Percentiles rank a stretch among this genome's conserved stretches.
These are phyloP conservation scores for Ceratobasidium sp. DNA, from an alignment of 1,284 basidiomycete species.

Conservation along the genomic window DNA sequence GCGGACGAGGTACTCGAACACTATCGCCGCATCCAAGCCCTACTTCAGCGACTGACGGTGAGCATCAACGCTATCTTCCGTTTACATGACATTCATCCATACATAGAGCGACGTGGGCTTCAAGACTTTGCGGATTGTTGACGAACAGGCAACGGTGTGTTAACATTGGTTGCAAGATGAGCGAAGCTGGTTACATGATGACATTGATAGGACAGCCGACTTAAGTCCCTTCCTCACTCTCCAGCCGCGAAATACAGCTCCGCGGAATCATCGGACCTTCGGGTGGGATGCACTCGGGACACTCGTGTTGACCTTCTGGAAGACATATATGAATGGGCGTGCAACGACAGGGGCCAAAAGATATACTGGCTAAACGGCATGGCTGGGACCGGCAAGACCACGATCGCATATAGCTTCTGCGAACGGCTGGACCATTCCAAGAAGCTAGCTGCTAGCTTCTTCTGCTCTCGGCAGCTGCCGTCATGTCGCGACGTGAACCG, in stretches of 20 bases:
- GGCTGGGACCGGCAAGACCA: background rate
- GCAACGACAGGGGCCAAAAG: background rate
- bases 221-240: background rate
- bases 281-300: background rate
- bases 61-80: background rate
- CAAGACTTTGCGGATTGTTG: too few relatives aligned
- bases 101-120: too few relatives aligned
- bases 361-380: conserved; percentile 5
- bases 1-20: background rate
- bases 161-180: background rate
- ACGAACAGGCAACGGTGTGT: too few relatives aligned
- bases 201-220: background rate
- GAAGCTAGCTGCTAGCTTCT: conserved; percentile 18
- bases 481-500: conserved; percentile 2
- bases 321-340: background rate
- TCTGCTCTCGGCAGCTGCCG: conserved; percentile 30
- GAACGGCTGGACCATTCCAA: background rate
- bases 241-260: conserved; percentile 9
- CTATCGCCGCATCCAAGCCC: background rate
- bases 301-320: conserved; percentile 4
- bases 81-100: background rate
- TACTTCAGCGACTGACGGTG: background rate
- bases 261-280: background rate
- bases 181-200: background rate
- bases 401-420: conserved; percentile 27